Evolutionary conservation across 306 rosid genomes (phyloP).

Genomic region (Sicyos edulis): DNA sequence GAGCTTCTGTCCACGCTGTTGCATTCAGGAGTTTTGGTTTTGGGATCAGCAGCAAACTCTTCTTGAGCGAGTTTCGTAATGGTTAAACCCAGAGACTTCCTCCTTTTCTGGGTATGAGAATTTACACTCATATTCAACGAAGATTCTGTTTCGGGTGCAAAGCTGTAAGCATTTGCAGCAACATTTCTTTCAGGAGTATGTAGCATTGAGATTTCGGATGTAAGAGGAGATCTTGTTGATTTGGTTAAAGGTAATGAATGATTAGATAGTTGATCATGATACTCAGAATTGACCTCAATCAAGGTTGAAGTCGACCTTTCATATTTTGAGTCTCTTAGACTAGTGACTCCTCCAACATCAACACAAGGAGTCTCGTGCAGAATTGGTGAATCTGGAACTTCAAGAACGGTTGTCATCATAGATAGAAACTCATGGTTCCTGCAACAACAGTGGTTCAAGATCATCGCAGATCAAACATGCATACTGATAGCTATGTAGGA

Average conservation of each 20-base stretch:
- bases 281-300: slow-evolving; percentile 43
- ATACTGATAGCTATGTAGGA: slow-evolving; percentile 6
- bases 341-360: slow-evolving; percentile 28
- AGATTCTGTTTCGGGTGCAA: slow-evolving; percentile 52
- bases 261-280: slow-evolving; percentile 22
- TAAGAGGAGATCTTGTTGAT: slow-evolving; percentile 33
- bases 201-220: slow-evolving; percentile 31
- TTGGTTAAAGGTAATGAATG: slow-evolving; percentile 25
- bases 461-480: not conserved
- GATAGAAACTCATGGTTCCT: slow-evolving; percentile 45
- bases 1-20: slow-evolving; percentile 28
- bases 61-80: slow-evolving; percentile 38
- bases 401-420: slow-evolving; percentile 27
- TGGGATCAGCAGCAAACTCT: slow-evolving; percentile 27
- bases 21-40: slow-evolving; percentile 36
- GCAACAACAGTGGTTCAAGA: slow-evolving; percentile 29
- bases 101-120: slow-evolving; percentile 68
- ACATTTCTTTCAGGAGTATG: slow-evolving; percentile 54
- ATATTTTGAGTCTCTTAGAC: slow-evolving; percentile 46
- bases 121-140: slow-evolving; percentile 68
- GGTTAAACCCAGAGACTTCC: slow-evolving; percentile 41
- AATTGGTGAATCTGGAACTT: slow-evolving; percentile 44
- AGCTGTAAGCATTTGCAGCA: slow-evolving; percentile 28
- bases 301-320: slow-evolving; percentile 39
- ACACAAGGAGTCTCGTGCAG: slow-evolving; percentile 50